These are phyloP conservation scores for Lasiodiplodia theobromae DNA, from an alignment of 2,329 filamentous ascomycete species.

Conservation along the genomic window DNA sequence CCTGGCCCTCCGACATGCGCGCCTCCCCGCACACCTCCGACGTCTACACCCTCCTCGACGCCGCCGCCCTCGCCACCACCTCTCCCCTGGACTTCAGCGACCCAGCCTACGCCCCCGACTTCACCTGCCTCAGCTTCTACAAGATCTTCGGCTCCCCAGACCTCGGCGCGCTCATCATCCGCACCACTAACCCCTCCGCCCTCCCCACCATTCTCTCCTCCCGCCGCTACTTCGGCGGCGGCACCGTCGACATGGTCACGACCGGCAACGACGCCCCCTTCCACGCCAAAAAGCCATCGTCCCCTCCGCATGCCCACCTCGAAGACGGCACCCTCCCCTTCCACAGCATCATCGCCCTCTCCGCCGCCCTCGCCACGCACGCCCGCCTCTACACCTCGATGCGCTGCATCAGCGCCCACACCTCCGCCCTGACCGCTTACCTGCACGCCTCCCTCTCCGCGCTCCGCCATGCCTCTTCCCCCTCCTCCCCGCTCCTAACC, in stretches of 20 bases:
- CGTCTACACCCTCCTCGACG: conserved; percentile 79
- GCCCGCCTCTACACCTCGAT: conserved; percentile 64
- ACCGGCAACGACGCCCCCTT: conserved; percentile 58
- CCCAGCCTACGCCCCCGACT: conserved; percentile 70
- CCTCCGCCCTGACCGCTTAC: conserved; percentile 59
- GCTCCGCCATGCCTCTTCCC: conserved; percentile 59
- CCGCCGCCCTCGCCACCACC: conserved; percentile 81
- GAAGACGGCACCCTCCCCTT: conserved; percentile 74
- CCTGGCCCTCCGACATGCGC: conserved; percentile 65
- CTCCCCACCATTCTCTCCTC: conserved; percentile 68
- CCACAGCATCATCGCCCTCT: conserved; percentile 69
- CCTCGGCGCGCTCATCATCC: conserved; percentile 82
- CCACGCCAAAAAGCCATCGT: conserved; percentile 61
- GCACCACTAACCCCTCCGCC: conserved; percentile 63
- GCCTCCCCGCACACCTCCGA: conserved; percentile 35
- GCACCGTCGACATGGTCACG: conserved; percentile 69
- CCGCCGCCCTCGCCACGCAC: conserved; percentile 66
- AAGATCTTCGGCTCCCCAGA: conserved; percentile 98
- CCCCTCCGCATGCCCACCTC: conserved; percentile 64
- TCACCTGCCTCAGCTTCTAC: conserved; percentile 86
- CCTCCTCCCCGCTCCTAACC: conserved; percentile 56
- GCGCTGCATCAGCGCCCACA: conserved; percentile 65
- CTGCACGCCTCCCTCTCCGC: conserved; percentile 57
- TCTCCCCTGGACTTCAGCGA: conserved; percentile 75
- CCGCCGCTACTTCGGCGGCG: conserved; percentile 73